These are phyloP conservation scores for Diddensiella caesifluorescens DNA, from an alignment of 805 yeast species.

Conservation along the genomic window DNA sequence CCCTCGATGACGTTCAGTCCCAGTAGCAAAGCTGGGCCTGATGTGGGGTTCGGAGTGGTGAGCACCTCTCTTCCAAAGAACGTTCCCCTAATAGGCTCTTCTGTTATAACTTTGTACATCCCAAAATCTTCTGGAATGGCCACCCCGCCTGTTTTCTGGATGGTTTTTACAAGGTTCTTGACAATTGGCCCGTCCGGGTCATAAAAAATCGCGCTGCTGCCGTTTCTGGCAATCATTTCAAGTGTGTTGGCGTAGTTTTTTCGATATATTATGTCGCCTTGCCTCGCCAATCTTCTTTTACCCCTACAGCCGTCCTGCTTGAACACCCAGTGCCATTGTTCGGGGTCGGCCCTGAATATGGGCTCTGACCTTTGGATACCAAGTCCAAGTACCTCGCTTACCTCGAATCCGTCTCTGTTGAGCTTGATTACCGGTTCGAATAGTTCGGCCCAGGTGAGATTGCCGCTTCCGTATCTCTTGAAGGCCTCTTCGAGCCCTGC, in stretches of 20 bases:
- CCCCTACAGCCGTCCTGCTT: conserved; percentile 14
- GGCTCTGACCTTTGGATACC: conserved; percentile 40
- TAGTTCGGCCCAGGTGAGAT: conserved; percentile 63
- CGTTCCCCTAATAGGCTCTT: conserved; percentile 38
- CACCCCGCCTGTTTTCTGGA: conserved; percentile 60
- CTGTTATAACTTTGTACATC: conserved; percentile 49
- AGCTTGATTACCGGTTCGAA: conserved; percentile 68
- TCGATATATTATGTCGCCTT: conserved; percentile 60
- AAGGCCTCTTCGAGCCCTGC: conserved; percentile 69
- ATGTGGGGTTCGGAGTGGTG: conserved; percentile 67
- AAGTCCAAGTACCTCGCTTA: conserved; percentile 40
- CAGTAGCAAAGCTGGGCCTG: conserved; percentile 76
- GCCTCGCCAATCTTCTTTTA: conserved; percentile 34
- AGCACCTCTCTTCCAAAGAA: conserved; percentile 43
- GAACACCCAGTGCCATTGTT: conserved; percentile 32
- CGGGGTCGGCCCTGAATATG: conserved; percentile 18
- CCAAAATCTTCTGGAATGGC: conserved; percentile 60
- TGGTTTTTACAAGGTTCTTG: conserved; percentile 46
- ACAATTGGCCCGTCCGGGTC: conserved; percentile 79
- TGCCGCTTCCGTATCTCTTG: conserved; percentile 62
- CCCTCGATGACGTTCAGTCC: conserved; percentile 63
- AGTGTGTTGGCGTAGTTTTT: conserved; percentile 63
- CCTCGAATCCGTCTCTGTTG: conserved; percentile 60
- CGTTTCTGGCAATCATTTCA: conserved; percentile 64
- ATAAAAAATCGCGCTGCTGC: conserved; percentile 72